Conservation (phyloP, 2,329 filamentous ascomycete species). For the Ophiostoma pallidulum region DNA sequence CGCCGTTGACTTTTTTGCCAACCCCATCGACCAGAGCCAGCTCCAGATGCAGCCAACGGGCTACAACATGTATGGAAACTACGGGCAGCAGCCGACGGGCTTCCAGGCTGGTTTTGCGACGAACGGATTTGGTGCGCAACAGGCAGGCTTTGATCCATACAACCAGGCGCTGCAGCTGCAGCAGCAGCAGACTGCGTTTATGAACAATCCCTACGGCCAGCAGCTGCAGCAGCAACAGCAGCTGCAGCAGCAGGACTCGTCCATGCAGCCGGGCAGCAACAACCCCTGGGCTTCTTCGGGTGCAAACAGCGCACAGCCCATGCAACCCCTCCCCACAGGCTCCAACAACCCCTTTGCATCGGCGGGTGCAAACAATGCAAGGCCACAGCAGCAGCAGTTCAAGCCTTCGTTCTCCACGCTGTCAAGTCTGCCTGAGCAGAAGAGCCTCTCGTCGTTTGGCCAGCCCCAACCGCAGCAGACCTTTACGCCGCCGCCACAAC, state of each 20-base stretch:
- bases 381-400: constrained; percentile 22
- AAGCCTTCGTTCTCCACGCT: constrained; percentile 59
- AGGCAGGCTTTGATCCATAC: constrained; percentile 61
- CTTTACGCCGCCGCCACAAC: constrained; percentile 25
- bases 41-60: constrained; percentile 73
- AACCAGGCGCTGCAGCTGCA: constrained; percentile 33
- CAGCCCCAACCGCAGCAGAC: constrained; percentile 25
- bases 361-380: constrained; percentile 39
- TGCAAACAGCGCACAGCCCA: constrained; percentile 48
- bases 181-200: constrained; percentile 28
- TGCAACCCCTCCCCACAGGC: constrained; percentile 79
- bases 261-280: constrained; percentile 71
- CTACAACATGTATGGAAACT: constrained; percentile 48
- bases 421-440: constrained; percentile 71
- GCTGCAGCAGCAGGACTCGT: constrained; percentile 44
- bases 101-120: constrained; percentile 52
- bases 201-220: constrained; percentile 27
- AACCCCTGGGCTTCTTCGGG: constrained; percentile 81
- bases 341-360: constrained; percentile 96
- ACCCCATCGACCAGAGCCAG: constrained; percentile 74
- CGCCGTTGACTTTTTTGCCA: constrained; percentile 94
- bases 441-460: constrained; percentile 55
- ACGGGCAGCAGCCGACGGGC: constrained; percentile 40
- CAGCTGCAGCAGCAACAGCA: constrained; percentile 34
- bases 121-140: constrained; percentile 59